Conservation (phyloP, 139 green algal species). For the Gonium pectorale region DNA sequence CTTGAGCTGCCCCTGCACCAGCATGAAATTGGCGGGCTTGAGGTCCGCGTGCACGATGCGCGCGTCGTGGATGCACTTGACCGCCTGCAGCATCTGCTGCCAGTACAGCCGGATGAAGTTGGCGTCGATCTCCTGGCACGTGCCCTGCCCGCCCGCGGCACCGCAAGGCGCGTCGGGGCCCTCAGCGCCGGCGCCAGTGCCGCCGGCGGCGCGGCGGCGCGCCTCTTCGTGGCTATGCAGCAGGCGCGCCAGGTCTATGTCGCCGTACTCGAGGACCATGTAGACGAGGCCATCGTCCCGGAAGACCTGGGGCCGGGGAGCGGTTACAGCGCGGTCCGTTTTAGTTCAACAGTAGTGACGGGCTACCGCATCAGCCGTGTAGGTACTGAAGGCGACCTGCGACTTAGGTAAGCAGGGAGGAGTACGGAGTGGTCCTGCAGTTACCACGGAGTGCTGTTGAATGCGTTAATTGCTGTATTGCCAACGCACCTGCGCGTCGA, state of each 20-base stretch:
- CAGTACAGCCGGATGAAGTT: conserved; percentile 98
- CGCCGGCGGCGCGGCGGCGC: conserved; percentile 12
- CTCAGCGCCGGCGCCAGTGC: conserved; percentile 34
- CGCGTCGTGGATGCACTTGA: conserved; percentile 92
- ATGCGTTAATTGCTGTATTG: no score
- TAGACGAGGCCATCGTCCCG: conserved; percentile 85
- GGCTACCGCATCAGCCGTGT: no score
- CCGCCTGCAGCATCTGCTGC: conserved; percentile 98
- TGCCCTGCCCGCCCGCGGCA: not conserved
- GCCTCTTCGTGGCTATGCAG: conserved; percentile 79
- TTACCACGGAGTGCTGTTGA: no score
- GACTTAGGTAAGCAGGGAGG: no score
- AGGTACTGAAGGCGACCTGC: no score
- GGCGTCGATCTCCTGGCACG: conserved; percentile 75
- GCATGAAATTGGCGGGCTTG: conserved; percentile 97
- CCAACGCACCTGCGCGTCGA: conserved; percentile 78
- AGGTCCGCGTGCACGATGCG: conserved; percentile 97
- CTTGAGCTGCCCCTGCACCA: conserved; percentile 95
- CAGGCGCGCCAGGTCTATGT: conserved; percentile 95
- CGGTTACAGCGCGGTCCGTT: no score
- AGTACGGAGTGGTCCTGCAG: no score
- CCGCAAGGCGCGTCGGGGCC: conserved; percentile 13
- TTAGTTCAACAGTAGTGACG: no score
- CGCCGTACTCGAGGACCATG: conserved; percentile 97
- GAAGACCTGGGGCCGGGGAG: no score